Base-by-base conservation (phyloP, 805 yeast genomes). In the Ogataea ramenticola region DNA sequence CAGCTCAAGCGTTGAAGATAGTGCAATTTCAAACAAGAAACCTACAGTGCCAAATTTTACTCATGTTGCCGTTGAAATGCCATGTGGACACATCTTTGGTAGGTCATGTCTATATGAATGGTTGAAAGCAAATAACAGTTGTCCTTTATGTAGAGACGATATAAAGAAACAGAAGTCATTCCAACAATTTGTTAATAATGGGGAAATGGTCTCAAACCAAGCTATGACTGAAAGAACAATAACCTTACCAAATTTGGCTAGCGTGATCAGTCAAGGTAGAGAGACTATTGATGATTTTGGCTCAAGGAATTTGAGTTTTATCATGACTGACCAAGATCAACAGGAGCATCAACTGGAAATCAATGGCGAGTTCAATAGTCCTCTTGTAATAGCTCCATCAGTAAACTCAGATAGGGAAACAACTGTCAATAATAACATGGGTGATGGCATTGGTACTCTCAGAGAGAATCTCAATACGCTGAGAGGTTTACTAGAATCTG, bases 31-130 rank as follows among this genome's bases (percentile, higher is more conserved):
- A 24, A 24, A 29, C 12, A 29, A 29, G n/a, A 29, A 29, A 29
- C 12, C n/a, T 11, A 15, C 4, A 11, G 12, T 15, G 12, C 12
- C 12, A 10, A 46, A 45, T 11, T 73, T 66, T 50, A 55, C 58
- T 7, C 97, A 93, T 59, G 61, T 72, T 4, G 84, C 96, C 0
- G 70, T 85, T 1, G 67, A 74, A 46, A 70, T 91, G 74, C 93
- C 96, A 0, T 91, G 99, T 61, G 79, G 79, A 9, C 99, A 91
- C 57, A 58, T 80, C 0, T 91, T 93, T 68, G 98, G 99, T 7
- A 73, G 80, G 48, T 74, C 77, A n/a, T 91, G 99, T 66, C 67
- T 89, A 21, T 75, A 71, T 46, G 86, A 83, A 53, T 91, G 99
- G 99, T 74, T 91, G 41, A 75, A 73, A 47, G 66, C 75, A 21